A percentile compares a stretch with the other conserved stretches of the same genome.
Conservation (phyloP, 2,329 filamentous ascomycete genomes). For the Exophiala sp. region DNA sequence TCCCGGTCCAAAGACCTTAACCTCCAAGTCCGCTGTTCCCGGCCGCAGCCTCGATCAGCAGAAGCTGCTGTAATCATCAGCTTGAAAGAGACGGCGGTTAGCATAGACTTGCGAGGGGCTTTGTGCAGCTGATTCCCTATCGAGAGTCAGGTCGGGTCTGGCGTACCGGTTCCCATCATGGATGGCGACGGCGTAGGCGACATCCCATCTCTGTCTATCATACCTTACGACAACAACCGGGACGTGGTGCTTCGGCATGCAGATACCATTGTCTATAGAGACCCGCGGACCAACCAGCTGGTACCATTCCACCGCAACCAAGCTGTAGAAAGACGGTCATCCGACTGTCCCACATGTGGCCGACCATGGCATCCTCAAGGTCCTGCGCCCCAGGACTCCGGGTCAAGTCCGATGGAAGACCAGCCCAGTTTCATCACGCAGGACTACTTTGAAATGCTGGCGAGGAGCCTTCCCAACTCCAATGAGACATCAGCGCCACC, state of each 20-base stretch:
- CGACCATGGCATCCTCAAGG: constrained; percentile 53
- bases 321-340: constrained; percentile 44
- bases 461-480: constrained; percentile 50
- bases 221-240: constrained; percentile 35
- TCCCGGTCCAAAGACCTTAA: no score
- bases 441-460: constrained; percentile 92
- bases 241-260: constrained; percentile 63
- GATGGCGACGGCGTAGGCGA: constrained; percentile 15
- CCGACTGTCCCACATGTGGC: constrained; percentile 87
- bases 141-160: neutral
- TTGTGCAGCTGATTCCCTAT: no score
- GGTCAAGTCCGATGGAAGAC: constrained; percentile 31
- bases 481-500: constrained; percentile 44
- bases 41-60: no score
- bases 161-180: neutral
- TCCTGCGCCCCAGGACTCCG: constrained; percentile 35
- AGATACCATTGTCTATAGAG: constrained; percentile 86
- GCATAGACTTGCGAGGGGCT: no score
- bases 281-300: constrained; percentile 76
- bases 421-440: constrained; percentile 73
- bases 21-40: no score
- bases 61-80: no score
- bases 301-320: constrained; percentile 52
- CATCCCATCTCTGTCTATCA: constrained; percentile 23
- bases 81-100: no score